Base-by-base conservation (phyloP, 371 early-diverging fungal species). In the Mortierella sp. region DNA sequence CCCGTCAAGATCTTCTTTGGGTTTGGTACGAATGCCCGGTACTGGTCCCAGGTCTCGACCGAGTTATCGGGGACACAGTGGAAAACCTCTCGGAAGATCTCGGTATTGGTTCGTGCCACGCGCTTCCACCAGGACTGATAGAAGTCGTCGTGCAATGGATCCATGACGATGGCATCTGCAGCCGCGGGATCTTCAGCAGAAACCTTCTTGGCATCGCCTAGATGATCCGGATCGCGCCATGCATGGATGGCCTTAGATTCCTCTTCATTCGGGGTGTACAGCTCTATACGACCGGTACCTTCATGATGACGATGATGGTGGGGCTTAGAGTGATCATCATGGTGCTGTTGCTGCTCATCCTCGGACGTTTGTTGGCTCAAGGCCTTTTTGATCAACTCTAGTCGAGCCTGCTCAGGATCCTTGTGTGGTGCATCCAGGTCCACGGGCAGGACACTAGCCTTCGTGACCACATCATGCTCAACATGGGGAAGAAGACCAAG, bases 11-110 rank as follows among this genome's bases (percentile, higher is more conserved):
- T 78, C 51, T 65, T 66, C 30, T 57, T 62, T 3, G 83, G 57
- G 54, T 85, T 80, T 4, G 87, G 86, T 4, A 87, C 71, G 63
- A 89, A 89, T 27, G 72, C 58, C 5, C 81, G 78, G 61, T 88
- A 88, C 19, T 86, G 78, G 11, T 83, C 85, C 79, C 84, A 87
- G 1, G 82, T 86, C 55, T 79, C 83, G 3, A 89, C 80, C 70
- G 49, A 32, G 62, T 96, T 91, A 66, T 96, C 96, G 24, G 96
- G 96, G 1, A 95, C 89, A 72, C 92, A 92, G 11, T 83, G 86
- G 80, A 96, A 96, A 6, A 94, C 84, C 1, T 89, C 83, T 17
- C 94, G 83, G 79, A 89, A 94, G 6, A 88, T 79, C 21, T 64
- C 56, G 8, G 91, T 92, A 72, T 95, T 96, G n/a, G 50, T 68